Evolutionary conservation across 1,139 yeast genomes (phyloP).

Genomic region (Kodamaea ohmeri): DNA sequence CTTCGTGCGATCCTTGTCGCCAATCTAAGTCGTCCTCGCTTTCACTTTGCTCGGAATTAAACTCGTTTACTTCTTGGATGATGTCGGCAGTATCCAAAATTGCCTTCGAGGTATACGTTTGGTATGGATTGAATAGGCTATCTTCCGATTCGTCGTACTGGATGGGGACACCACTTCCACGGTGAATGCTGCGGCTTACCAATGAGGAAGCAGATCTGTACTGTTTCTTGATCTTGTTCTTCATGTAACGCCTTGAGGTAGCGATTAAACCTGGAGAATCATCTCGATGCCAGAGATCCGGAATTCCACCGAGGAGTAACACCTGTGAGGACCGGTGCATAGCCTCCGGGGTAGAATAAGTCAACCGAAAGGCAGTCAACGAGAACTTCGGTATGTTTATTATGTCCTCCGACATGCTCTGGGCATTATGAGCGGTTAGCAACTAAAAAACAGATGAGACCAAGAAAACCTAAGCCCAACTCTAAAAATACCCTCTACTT

Average conservation of each 20-base stretch:
- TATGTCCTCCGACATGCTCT: constrained; percentile 9
- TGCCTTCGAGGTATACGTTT: constrained; percentile 1
- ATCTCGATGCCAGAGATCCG: constrained; percentile 57
- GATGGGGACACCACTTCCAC: constrained; percentile 8
- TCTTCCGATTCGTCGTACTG: constrained; percentile 10
- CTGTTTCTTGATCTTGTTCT: constrained; percentile 16
- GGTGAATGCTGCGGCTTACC: constrained; percentile 17
- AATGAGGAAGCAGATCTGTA: constrained; percentile 16
- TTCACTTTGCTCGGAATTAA: neutral
- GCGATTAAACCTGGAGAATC: constrained; percentile 20
- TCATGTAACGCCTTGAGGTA: constrained; percentile 16
- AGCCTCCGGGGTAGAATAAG: constrained; percentile 50
- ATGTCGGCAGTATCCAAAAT: constrained; percentile 1
- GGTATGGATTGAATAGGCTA: constrained; percentile 13
- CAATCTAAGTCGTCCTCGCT: neutral
- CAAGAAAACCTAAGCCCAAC: neutral
- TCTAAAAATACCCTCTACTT: no score
- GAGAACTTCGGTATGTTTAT: constrained; percentile 33
- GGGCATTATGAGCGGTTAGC: neutral
- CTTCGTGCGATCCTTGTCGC: no score
- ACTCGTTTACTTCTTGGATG: constrained; percentile 4
- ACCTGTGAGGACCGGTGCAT: constrained; percentile 51
- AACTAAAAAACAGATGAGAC: neutral
- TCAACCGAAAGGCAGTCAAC: constrained; percentile 63
- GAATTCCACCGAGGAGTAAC: constrained; percentile 62